phyloP scores from a whole-genome alignment of 768 basidiomycete species.

The Kwoniella europaea region DNA sequence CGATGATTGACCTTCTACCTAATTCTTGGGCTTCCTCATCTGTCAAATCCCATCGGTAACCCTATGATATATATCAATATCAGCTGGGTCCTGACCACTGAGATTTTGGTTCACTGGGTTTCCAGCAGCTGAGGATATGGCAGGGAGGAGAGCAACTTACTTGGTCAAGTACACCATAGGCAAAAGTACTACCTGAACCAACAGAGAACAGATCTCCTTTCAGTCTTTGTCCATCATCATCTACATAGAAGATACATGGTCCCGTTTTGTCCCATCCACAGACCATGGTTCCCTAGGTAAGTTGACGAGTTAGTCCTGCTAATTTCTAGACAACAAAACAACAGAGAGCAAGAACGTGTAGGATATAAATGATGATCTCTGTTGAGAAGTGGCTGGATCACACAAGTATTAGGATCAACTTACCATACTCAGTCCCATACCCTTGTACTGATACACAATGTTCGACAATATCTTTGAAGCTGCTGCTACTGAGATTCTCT shows the following conservation, averaged over 20 bases:
- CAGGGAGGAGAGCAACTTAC: constrained; percentile 63
- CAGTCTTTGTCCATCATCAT: constrained; percentile 92
- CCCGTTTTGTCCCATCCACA: constrained; percentile 99
- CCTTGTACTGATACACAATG: constrained; percentile 96
- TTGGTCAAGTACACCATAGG: constrained; percentile 98
- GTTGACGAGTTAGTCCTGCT: not conserved
- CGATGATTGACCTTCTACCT: constrained; percentile 89
- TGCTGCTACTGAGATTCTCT: constrained; percentile 98
- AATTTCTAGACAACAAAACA: not conserved
- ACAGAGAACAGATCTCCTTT: constrained; percentile 99
- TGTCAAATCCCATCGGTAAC: constrained; percentile 78
- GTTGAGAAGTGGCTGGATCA: too few species aligned
- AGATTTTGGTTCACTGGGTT: too few species aligned
- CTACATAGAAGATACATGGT: constrained; percentile 94
- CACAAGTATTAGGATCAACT: constrained; percentile 44
- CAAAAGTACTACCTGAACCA: constrained; percentile 96
- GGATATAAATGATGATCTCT: too few species aligned
- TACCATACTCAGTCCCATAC: constrained; percentile 98
- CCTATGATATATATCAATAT: constrained; percentile 25
- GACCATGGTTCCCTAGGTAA: constrained; percentile 90
- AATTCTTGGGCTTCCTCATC: constrained; percentile 95
- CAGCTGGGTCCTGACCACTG: not conserved
- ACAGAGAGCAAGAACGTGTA: not conserved
- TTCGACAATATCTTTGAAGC: constrained; percentile 97
- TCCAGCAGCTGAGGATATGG: too few species aligned